These are phyloP conservation scores for Lentinula boryana DNA, from an alignment of 768 basidiomycete genomes.

Conservation along the genomic window DNA sequence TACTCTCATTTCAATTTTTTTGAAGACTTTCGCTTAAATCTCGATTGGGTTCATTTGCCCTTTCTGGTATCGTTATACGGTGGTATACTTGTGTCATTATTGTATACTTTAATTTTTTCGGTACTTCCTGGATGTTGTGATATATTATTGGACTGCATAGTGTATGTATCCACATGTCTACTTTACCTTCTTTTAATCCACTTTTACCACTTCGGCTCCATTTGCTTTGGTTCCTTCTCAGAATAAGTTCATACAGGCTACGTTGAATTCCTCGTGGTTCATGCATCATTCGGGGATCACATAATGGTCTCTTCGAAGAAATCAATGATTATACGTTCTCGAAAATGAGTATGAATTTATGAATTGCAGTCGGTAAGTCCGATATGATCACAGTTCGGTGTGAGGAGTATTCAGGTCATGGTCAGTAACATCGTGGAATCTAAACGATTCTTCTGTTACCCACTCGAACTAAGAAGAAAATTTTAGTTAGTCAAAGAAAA, in stretches of 20 bases:
- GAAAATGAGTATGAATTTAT: no score
- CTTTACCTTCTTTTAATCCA: not conserved
- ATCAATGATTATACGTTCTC: no score
- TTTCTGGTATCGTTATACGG: not conserved
- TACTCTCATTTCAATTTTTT: not conserved
- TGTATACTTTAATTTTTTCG: not conserved
- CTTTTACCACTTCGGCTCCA: not conserved
- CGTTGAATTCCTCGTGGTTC: no score
- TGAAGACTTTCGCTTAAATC: not conserved
- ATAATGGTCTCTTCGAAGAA: no score
- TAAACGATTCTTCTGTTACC: not conserved
- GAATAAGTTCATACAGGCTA: not conserved
- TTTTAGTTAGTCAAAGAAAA: not conserved
- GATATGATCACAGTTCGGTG: no score
- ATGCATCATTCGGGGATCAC: no score
- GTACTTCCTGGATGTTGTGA: not conserved
- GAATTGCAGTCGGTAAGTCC: no score
- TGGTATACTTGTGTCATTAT: not conserved
- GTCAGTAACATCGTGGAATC: slow-evolving; percentile 1
- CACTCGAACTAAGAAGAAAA: slow-evolving; percentile 3
- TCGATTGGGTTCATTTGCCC: not conserved
- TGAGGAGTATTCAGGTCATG: not conserved
- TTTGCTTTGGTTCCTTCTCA: not conserved
- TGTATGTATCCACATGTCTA: not conserved
- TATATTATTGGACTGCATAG: not conserved